phyloP scores from a whole-genome alignment of 208 protist species.

The Trypanosoma rangeli region DNA sequence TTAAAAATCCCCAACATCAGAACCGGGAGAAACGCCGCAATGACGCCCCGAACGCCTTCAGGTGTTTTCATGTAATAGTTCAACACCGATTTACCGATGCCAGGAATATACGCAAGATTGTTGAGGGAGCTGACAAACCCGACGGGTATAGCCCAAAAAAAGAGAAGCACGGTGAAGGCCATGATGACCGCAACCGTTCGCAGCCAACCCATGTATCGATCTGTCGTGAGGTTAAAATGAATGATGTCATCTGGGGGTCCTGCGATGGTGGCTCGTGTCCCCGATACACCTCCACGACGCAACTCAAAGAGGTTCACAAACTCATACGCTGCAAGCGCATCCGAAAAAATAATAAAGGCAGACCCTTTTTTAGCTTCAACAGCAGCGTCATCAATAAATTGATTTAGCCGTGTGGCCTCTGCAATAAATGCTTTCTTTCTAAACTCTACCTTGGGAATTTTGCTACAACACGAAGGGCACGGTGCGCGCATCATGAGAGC shows the following conservation, averaged over 20 bases:
- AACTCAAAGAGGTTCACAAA: constrained; percentile 72
- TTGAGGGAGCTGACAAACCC: constrained; percentile 76
- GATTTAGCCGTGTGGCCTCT: constrained; percentile 43
- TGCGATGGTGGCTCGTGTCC: constrained; percentile 55
- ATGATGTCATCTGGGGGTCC: constrained; percentile 72
- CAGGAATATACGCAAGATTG: constrained; percentile 52
- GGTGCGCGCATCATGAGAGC: constrained; percentile 21
- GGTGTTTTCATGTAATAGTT: constrained; percentile 42
- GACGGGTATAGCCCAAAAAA: constrained; percentile 76
- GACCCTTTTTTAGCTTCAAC: constrained; percentile 34
- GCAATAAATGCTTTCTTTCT: constrained; percentile 41
- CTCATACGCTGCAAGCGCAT: constrained; percentile 64
- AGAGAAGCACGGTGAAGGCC: constrained; percentile 57
- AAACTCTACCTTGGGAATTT: constrained; percentile 56
- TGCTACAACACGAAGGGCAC: constrained; percentile 42
- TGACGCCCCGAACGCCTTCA: constrained; percentile 35
- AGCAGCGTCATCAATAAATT: constrained; percentile 40
- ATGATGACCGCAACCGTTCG: constrained; percentile 47
- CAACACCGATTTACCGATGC: constrained; percentile 38
- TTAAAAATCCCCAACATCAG: constrained; percentile 71
- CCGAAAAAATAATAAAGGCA: constrained; percentile 73
- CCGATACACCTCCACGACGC: constrained; percentile 40
- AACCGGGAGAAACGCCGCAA: constrained; percentile 72
- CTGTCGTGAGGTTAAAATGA: constrained; percentile 49
- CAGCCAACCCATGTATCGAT: constrained; percentile 42